Conservation (phyloP, 164 flowering plant species). For the Warburgia ugandensis region DNA sequence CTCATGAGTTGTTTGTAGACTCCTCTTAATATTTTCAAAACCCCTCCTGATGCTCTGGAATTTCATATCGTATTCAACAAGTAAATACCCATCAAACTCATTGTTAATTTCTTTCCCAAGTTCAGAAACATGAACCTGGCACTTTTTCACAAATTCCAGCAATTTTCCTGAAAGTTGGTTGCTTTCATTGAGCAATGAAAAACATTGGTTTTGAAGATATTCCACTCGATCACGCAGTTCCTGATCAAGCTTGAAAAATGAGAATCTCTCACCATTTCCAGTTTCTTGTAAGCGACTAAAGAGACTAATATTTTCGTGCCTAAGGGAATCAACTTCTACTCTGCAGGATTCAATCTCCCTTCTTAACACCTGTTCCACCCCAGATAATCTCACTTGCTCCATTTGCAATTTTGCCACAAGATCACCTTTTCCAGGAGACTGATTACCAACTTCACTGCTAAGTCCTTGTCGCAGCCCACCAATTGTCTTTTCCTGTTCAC, state of each 20-base stretch:
- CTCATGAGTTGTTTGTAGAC: slow-evolving; percentile 43
- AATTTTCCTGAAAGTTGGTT: slow-evolving; percentile 44
- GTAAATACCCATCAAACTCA: slow-evolving; percentile 50
- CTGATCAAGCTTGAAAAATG: slow-evolving; percentile 56
- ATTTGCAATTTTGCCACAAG: slow-evolving; percentile 39
- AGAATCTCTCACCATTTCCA: slow-evolving; percentile 36
- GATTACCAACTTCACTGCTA: slow-evolving; percentile 34
- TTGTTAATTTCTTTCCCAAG: slow-evolving; percentile 20
- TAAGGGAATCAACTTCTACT: slow-evolving; percentile 64
- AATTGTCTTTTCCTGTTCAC: slow-evolving; percentile 85
- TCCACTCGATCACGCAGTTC: slow-evolving; percentile 47
- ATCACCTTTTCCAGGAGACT: slow-evolving; percentile 34
- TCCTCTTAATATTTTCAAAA: slow-evolving; percentile 49
- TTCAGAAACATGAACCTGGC: slow-evolving; percentile 12
- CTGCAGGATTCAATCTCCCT: slow-evolving; percentile 66
- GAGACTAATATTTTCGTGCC: slow-evolving; percentile 67
- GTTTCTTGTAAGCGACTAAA: slow-evolving; percentile 58
- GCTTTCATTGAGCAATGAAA: slow-evolving; percentile 53
- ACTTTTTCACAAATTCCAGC: slow-evolving; percentile 41
- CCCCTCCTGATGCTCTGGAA: slow-evolving; percentile 68
- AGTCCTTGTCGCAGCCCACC: slow-evolving; percentile 56
- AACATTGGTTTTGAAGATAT: slow-evolving; percentile 57
- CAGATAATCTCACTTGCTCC: slow-evolving; percentile 76
- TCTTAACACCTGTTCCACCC: slow-evolving; percentile 68
- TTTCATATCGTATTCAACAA: slow-evolving; percentile 77